phyloP scores from a whole-genome alignment of 139 green algal genomes.

The Coelastrella sp. region DNA sequence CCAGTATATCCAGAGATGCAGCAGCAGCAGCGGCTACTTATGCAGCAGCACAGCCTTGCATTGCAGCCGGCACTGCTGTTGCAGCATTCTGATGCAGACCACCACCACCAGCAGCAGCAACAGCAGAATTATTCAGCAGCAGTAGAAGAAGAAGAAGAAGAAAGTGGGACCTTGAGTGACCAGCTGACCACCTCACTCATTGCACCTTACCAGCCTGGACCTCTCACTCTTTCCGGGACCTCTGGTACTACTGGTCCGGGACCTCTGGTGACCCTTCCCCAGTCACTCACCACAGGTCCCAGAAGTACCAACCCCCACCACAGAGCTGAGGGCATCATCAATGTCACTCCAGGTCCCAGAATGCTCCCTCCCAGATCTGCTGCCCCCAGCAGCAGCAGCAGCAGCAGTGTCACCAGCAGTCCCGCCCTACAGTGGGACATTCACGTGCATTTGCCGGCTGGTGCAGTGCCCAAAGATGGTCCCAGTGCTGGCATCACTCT shows the following conservation, averaged over 20 bases:
- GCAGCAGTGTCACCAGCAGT: background rate
- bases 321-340: background rate
- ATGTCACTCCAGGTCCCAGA: background rate
- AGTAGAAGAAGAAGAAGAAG: no score
- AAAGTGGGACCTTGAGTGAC: background rate
- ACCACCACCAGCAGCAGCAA: constrained; percentile 4
- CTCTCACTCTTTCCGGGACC: constrained; percentile 1
- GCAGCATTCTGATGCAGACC: no score
- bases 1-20: no score
- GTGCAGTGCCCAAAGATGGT: constrained; percentile 81
- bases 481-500: constrained; percentile 79
- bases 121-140: no score
- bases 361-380: no score
- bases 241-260: no score
- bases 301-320: background rate
- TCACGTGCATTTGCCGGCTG: constrained; percentile 83
- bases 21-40: background rate
- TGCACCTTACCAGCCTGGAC: background rate
- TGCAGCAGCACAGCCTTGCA: no score
- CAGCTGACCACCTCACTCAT: background rate
- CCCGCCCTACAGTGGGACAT: constrained; percentile 64
- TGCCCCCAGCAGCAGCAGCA: constrained; percentile 32
- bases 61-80: no score
- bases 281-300: background rate
- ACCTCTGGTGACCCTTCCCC: no score